Evolutionary conservation across 345 rosid genomes (phyloP), one percentile per base, ranked within the genome.

Genomic region (Euphorbia pulcherrima): DNA sequence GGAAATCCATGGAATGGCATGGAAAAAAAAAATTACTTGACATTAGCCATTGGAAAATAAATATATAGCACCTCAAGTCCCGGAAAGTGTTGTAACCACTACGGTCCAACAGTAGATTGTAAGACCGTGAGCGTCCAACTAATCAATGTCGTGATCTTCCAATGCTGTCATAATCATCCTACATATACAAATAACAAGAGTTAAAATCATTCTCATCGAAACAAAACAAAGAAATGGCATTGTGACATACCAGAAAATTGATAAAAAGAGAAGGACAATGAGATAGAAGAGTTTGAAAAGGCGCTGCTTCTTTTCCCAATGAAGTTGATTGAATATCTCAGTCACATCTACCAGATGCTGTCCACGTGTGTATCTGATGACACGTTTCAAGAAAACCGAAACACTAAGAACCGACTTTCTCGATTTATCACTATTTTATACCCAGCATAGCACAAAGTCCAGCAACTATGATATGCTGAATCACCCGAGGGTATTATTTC

Each of bases 241-340:
- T 27, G n/a, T 65, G 51, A 39, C 30, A n/a, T 17, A 91, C 99
- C 99, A 86, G 80, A 94, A 94, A 61, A 94, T 82, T 59, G 97
- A 56, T 64, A 94, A 83, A 62, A 88, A 86, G 68, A 94, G 95
- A 72, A 87, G 85, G 46, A 79, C 41, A 64, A 90, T 74, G 29
- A 92, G 78, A 75, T 92, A 95, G 56, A 72, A 89, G 20, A 95
- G 93, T 72, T 90, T 95, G 85, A 88, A 84, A 75, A 92, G 85
- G 30, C 98, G 88, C 58, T 79, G 85, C 86, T 88, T 88, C 94
- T 92, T 92, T 84, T 95, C 99, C 90, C 90, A 76, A 52, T 73
- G 72, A 11, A 95, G 96, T 79, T 75, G 67, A 79, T 92, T 95
- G 81, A 90, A 92, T 62, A 95, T 92, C 87, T 95, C 97, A 0